Evolutionary conservation across 2,329 filamentous ascomycete species (phyloP).

Genomic region (Gnomoniopsis smithogilvyi): DNA sequence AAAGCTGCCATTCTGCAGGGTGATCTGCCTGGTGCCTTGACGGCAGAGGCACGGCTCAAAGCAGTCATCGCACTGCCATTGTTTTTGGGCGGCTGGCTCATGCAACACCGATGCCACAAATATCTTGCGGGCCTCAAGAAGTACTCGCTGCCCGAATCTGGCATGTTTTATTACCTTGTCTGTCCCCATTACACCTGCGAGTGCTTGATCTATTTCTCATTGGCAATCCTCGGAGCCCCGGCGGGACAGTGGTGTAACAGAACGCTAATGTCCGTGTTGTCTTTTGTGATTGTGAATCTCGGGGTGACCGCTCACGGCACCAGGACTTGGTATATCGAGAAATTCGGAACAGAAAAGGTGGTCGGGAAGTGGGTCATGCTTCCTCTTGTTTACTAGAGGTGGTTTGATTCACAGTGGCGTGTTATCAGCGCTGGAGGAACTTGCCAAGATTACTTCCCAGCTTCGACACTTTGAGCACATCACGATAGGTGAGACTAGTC

Average conservation of each 20-base stretch:
- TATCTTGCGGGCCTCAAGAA: constrained; percentile 70
- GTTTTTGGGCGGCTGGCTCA: constrained; percentile 66
- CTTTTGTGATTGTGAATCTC: constrained; percentile 77
- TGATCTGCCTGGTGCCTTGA: constrained; percentile 1
- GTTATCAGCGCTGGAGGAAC: constrained; percentile 37
- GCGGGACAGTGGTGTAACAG: constrained; percentile 62
- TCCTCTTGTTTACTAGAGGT: constrained; percentile 59
- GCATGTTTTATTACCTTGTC: constrained; percentile 68
- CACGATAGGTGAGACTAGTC: constrained; percentile 76
- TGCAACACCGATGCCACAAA: constrained; percentile 73
- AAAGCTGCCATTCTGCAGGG: constrained; percentile 31
- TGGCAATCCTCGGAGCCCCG: constrained; percentile 74
- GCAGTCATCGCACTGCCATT: constrained; percentile 55
- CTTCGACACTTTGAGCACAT: constrained; percentile 79
- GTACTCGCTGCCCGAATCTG: constrained; percentile 76
- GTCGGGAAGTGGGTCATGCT: constrained; percentile 71
- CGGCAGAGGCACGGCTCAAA: constrained; percentile 36
- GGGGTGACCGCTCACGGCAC: constrained; percentile 78
- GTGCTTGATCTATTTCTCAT: constrained; percentile 75
- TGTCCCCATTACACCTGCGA: constrained; percentile 93
- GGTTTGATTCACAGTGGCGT: constrained; percentile 32
- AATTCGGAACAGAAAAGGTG: constrained; percentile 67
- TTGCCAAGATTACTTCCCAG: constrained; percentile 65
- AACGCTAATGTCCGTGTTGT: constrained; percentile 65
- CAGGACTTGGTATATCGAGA: constrained; percentile 72